Conservation (phyloP, 768 basidiomycete genomes). For the Termitomyces sp. region DNA sequence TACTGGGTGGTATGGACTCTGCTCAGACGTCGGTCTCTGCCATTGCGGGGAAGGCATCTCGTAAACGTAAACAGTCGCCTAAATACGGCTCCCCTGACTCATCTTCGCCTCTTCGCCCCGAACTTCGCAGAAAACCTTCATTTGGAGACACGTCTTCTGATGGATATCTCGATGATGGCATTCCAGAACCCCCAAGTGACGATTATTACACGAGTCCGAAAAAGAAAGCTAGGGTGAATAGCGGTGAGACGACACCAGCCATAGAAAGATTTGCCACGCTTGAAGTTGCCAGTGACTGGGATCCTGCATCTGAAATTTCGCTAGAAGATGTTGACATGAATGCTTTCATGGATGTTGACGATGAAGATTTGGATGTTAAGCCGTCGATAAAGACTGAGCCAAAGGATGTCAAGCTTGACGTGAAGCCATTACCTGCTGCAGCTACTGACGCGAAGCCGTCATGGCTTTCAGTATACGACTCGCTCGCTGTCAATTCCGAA, state of each 20-base stretch:
- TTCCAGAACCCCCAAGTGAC: slow-evolving; percentile 43
- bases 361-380: slow-evolving; percentile 37
- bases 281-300: slow-evolving; percentile 48
- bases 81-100: slow-evolving; percentile 32
- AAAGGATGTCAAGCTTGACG: slow-evolving; percentile 17
- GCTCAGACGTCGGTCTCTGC: slow-evolving; percentile 31
- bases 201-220: slow-evolving; percentile 62
- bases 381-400: slow-evolving; percentile 27
- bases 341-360: slow-evolving; percentile 55
- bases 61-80: slow-evolving; percentile 67
- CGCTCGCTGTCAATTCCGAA: slow-evolving; percentile 48
- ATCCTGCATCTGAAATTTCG: slow-evolving; percentile 32
- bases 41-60: slow-evolving; percentile 25
- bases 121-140: slow-evolving; percentile 27
- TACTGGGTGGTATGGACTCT: slow-evolving; percentile 70
- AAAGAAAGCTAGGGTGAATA: slow-evolving; percentile 52
- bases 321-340: slow-evolving; percentile 57
- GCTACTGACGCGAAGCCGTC: slow-evolving; percentile 44
- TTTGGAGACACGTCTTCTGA: slow-evolving; percentile 43
- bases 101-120: slow-evolving; percentile 29
- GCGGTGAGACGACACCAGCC: slow-evolving; percentile 44
- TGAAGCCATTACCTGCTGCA: slow-evolving; percentile 21
- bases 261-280: slow-evolving; percentile 53
- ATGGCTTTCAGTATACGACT: slow-evolving; percentile 75
- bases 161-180: slow-evolving; percentile 30